Percentiles rank a stretch among this genome's conserved stretches.
These are phyloP conservation scores for Cytospora mali DNA, from an alignment of 2,329 filamentous ascomycete species.

Conservation along the genomic window DNA sequence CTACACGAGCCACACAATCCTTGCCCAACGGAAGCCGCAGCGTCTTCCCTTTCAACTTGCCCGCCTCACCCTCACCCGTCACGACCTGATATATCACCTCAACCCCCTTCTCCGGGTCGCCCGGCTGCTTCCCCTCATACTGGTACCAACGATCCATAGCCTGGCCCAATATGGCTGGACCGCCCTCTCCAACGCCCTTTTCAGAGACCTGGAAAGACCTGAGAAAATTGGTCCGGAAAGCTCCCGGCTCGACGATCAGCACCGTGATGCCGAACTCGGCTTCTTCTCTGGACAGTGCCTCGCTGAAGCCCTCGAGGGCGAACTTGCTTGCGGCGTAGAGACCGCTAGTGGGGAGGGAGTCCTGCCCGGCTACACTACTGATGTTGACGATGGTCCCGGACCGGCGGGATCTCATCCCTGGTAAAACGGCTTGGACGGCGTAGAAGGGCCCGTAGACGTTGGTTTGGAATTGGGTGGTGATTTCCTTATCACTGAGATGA, in stretches of 20 bases:
- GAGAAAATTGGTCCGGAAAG: slow-evolving; percentile 46
- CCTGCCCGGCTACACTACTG: slow-evolving; percentile 33
- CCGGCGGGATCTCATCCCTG: slow-evolving; percentile 33
- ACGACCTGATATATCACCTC: slow-evolving; percentile 43
- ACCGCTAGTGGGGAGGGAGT: slow-evolving; percentile 30
- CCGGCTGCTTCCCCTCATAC: slow-evolving; percentile 34
- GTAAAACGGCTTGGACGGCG: slow-evolving; percentile 35
- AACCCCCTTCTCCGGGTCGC: slow-evolving; percentile 41
- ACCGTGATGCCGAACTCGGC: slow-evolving; percentile 37
- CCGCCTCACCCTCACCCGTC: slow-evolving; percentile 38
- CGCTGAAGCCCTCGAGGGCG: slow-evolving; percentile 44
- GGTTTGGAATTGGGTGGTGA: slow-evolving; percentile 33
- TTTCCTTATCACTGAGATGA: slow-evolving; percentile 32
- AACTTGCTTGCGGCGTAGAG: slow-evolving; percentile 41
- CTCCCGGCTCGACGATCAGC: slow-evolving; percentile 46
- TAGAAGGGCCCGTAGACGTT: slow-evolving; percentile 38
- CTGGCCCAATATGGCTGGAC: not conserved
- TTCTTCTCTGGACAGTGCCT: slow-evolving; percentile 42
- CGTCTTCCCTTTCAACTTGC: slow-evolving; percentile 38
- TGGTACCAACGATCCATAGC: slow-evolving; percentile 27
- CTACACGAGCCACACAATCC: slow-evolving; percentile 33
- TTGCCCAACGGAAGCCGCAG: slow-evolving; percentile 42
- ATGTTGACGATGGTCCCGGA: slow-evolving; percentile 37
- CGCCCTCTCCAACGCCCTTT: slow-evolving; percentile 11
- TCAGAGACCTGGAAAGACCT: slow-evolving; percentile 26